A percentile compares a stretch with the other conserved stretches of the same genome.
Evolutionary conservation across 768 basidiomycete genomes (phyloP).

Genomic region (Tylopilus vinaceipallidus): DNA sequence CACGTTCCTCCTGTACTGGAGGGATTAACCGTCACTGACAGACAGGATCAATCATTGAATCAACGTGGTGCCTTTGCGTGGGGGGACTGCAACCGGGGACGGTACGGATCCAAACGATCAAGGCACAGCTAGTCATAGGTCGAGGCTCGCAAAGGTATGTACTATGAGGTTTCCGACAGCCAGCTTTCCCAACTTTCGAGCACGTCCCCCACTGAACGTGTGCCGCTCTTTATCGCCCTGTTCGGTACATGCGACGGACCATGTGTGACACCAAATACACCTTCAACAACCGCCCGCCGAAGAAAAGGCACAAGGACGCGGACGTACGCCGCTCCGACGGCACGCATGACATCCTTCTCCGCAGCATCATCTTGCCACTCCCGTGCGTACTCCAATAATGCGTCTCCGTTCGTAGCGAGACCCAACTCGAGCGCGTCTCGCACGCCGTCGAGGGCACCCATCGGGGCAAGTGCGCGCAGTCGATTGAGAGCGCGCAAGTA

Average conservation of each 20-base stretch:
- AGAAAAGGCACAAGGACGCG: constrained; percentile 69
- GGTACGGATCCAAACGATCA: not conserved
- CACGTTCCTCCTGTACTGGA: not conserved
- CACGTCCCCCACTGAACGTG: constrained; percentile 6
- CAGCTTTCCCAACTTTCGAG: constrained; percentile 31
- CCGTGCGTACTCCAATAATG: constrained; percentile 46
- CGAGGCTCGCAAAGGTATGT: no score
- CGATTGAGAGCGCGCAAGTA: constrained; percentile 74
- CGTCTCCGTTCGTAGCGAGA: constrained; percentile 44
- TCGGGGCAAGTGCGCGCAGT: constrained; percentile 77
- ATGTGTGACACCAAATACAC: constrained; percentile 56
- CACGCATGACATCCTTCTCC: constrained; percentile 40
- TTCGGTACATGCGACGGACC: not conserved
- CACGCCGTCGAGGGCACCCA: constrained; percentile 52
- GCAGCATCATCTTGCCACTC: constrained; percentile 35
- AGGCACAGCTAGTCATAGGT: not conserved
- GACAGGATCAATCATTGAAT: not conserved
- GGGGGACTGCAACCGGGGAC: not conserved
- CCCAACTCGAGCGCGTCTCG: constrained; percentile 48
- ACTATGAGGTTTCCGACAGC: constrained; percentile 17
- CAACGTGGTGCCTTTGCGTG: no score
- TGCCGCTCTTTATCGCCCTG: not conserved
- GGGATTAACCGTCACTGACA: not conserved
- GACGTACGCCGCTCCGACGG: constrained; percentile 57
- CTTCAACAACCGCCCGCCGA: constrained; percentile 65